Base-by-base conservation (phyloP, 1,284 basidiomycete genomes). In the Apiotrichum laibachii region DNA sequence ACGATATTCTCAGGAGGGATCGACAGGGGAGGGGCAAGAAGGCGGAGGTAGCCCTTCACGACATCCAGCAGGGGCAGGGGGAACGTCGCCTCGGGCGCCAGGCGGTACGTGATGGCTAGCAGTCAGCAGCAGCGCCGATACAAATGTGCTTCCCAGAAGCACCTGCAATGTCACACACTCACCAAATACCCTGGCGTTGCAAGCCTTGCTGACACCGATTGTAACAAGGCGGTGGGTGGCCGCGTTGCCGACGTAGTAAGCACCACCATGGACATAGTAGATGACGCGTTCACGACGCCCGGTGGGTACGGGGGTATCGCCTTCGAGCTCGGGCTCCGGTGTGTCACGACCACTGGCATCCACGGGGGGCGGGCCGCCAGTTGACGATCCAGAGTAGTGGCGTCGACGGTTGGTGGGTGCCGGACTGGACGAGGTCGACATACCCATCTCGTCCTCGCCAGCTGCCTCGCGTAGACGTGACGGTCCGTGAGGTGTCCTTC, bases 121-220 rank as follows among this genome's bases (percentile, higher is more conserved):
- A 46, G 51, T 57, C 37, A 59, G 59, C 35, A 33, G 56, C 21
- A 31, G n/a, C 12, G n/a, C 31, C 55, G 40, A 37, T 11, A 6
- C 37, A 33, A n/a, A 35, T 39, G 15, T 44, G n/a, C 26, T 31
- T 31, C 26, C 7, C 4, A 7, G 26, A 31, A 31, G 26, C 26
- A 31, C 26, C 7, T 31, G 26, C 26, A 31, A 7, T 31, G 26
- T 31, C 26, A 31, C 26, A 31, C 3, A 80, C 86, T 54, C 69
- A 92, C 91, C 90, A 78, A 98, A 98, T n/a, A 98, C 87, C 37
- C 96, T 86, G 34, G 92, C 88, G 70, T 94, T 90, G 37, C 90
- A 87, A 68, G 88, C 88, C 73, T 95, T 94, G 39, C 92, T 89
- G 56, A 98, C 81, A 9, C 91, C 90, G 67, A 98, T 92, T 11